Percentiles rank a stretch among this genome's conserved stretches.
These are phyloP conservation scores for Hyphodiscus sp. DNA, from an alignment of 2,329 filamentous ascomycete genomes.

Conservation along the genomic window DNA sequence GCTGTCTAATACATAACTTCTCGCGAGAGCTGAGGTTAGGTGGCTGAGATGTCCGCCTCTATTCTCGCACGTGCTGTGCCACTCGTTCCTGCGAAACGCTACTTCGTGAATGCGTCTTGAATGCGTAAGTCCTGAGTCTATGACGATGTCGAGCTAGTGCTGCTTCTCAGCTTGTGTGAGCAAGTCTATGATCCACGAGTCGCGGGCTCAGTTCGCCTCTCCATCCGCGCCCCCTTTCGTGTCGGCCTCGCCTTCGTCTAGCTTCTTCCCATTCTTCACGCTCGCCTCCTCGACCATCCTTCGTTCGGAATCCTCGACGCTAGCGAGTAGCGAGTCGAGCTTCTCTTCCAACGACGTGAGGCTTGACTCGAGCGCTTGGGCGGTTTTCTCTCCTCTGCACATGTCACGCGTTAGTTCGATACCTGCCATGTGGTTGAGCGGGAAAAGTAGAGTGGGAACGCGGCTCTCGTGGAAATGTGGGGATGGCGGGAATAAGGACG, in stretches of 20 bases:
- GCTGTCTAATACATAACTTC: too few species aligned
- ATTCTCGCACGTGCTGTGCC: not conserved
- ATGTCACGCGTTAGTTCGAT: not conserved
- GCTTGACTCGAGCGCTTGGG: conserved; percentile 45
- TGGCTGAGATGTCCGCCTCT: too few species aligned
- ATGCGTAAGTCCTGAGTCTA: too few species aligned
- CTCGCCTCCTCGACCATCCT: conserved; percentile 11
- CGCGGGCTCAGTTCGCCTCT: too few species aligned
- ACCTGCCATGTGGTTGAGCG: not conserved
- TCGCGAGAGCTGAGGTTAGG: too few species aligned
- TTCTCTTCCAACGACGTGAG: conserved; percentile 46
- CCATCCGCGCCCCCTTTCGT: not conserved
- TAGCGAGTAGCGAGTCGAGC: conserved; percentile 48
- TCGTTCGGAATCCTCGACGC: conserved; percentile 35
- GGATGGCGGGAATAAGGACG: too few species aligned
- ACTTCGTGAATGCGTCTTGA: too few species aligned
- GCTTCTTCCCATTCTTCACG: not conserved
- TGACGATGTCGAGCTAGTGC: too few species aligned
- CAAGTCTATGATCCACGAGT: too few species aligned
- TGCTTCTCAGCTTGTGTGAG: too few species aligned
- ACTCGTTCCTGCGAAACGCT: not conserved
- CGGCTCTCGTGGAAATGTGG: not conserved
- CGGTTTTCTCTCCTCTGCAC: conserved; percentile 44
- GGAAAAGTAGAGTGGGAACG: not conserved
- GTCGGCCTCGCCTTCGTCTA: not conserved